phyloP scores from a whole-genome alignment of 495 filamentous ascomycete species.

The Rostrohypoxylon terebratum region DNA sequence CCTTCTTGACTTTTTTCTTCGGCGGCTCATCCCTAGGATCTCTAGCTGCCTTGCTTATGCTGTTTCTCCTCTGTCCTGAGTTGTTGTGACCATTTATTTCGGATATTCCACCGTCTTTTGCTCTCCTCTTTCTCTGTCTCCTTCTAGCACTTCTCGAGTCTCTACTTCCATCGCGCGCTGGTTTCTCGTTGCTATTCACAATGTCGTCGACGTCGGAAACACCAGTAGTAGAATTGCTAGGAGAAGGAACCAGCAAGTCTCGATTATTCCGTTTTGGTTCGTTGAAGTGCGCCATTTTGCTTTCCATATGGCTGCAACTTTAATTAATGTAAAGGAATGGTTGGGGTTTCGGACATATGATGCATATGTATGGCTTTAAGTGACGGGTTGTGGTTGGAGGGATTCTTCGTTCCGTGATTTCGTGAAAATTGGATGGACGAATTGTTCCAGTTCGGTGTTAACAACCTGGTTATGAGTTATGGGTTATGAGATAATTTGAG shows the following conservation, averaged over 20 bases:
- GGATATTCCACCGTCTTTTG: slow-evolving; percentile 45
- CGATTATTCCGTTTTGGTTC: slow-evolving; percentile 20
- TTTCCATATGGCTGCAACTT: not conserved
- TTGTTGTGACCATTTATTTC: slow-evolving; percentile 45
- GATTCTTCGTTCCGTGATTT: not conserved
- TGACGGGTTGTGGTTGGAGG: not conserved
- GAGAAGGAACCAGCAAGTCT: slow-evolving; percentile 15
- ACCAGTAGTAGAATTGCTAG: slow-evolving; percentile 31
- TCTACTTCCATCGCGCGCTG: slow-evolving; percentile 16
- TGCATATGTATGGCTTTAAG: slow-evolving; percentile 8
- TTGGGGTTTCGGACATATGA: slow-evolving; percentile 7
- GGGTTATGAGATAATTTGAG: no score
- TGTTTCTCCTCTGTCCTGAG: slow-evolving; percentile 56
- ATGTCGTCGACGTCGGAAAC: slow-evolving; percentile 43
- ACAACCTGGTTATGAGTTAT: no score
- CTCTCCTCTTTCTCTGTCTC: slow-evolving; percentile 44
- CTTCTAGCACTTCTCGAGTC: slow-evolving; percentile 38
- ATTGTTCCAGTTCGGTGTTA: not conserved
- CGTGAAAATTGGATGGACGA: not conserved
- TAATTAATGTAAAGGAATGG: slow-evolving; percentile 11
- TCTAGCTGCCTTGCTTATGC: slow-evolving; percentile 75
- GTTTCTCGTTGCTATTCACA: slow-evolving; percentile 41
- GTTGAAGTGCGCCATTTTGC: slow-evolving; percentile 49
- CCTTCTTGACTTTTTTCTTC: slow-evolving; percentile 53
- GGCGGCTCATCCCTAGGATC: slow-evolving; percentile 78